phyloP scores from a whole-genome alignment of 2,329 filamentous ascomycete genomes.

The Ophiostoma ulmi region DNA sequence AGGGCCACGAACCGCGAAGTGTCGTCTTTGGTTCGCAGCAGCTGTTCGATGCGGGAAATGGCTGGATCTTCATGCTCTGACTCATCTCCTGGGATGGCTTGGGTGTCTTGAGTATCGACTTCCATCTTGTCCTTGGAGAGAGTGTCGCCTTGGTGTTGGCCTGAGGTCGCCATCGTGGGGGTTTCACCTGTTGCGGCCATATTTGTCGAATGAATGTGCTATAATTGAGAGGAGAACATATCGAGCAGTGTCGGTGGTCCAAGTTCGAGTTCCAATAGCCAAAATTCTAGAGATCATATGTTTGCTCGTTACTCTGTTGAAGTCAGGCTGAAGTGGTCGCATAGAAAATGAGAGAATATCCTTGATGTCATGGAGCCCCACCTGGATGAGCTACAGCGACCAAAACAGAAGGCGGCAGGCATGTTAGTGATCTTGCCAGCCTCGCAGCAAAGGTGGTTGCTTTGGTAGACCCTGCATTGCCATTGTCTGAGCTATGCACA shows the following conservation, averaged over 20 bases:
- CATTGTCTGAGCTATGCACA: neutral
- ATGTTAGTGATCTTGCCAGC: constrained; percentile 5
- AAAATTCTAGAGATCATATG: neutral
- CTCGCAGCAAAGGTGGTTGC: neutral
- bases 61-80: constrained; percentile 23
- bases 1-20: constrained; percentile 65
- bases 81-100: neutral
- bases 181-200: neutral
- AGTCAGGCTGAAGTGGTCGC: neutral
- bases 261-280: neutral
- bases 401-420: constrained; percentile 3
- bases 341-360: constrained; percentile 12
- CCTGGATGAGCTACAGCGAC: neutral
- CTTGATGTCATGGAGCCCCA: constrained; percentile 11
- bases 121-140: neutral
- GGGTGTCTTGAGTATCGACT: neutral
- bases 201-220: neutral
- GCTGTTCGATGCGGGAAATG: constrained; percentile 48
- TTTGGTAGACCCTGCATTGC: neutral
- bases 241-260: neutral
- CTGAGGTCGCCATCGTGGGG: neutral
- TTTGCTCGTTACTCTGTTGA: neutral
- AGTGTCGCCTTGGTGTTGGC: neutral
- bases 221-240: neutral
- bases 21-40: constrained; percentile 58